Conservation (phyloP, 257 asterid genomes). For the Penstemon davidsonii region DNA sequence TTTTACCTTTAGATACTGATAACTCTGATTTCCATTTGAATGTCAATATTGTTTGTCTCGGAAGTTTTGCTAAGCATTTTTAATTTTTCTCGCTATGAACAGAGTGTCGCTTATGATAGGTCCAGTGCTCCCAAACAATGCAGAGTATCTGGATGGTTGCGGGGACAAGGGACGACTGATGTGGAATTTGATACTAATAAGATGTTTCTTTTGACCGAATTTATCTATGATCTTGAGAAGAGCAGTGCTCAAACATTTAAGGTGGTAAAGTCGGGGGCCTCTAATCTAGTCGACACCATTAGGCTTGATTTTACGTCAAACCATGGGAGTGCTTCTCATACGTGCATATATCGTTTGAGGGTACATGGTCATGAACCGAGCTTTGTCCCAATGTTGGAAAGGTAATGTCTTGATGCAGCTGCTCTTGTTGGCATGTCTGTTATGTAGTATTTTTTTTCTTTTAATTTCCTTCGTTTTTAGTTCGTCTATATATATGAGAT, state of each 20-base stretch:
- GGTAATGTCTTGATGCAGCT: constrained; percentile 39
- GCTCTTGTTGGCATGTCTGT: not conserved
- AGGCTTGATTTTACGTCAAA: constrained; percentile 79
- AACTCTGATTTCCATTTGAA: no score
- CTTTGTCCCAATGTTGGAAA: constrained; percentile 38
- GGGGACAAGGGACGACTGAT: constrained; percentile 36
- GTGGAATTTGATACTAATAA: constrained; percentile 29
- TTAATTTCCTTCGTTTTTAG: not conserved
- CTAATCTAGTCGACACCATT: constrained; percentile 54
- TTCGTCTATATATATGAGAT: no score
- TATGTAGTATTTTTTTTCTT: not conserved
- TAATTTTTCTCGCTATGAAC: constrained; percentile 30
- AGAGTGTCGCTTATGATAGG: constrained; percentile 92
- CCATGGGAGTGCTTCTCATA: constrained; percentile 72
- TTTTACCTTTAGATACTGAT: not conserved
- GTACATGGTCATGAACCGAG: constrained; percentile 73
- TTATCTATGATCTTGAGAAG: constrained; percentile 72
- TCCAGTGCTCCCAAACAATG: constrained; percentile 93
- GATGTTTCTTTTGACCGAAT: constrained; percentile 62
- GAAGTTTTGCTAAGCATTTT: constrained; percentile 9
- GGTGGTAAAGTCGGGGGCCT: constrained; percentile 47
- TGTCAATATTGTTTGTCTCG: not conserved
- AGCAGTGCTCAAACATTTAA: constrained; percentile 74
- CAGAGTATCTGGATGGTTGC: constrained; percentile 83
- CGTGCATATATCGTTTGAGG: constrained; percentile 88